Conservation (phyloP, 2,329 filamentous ascomycete genomes). For the Botrytis pseudocinerea region DNA sequence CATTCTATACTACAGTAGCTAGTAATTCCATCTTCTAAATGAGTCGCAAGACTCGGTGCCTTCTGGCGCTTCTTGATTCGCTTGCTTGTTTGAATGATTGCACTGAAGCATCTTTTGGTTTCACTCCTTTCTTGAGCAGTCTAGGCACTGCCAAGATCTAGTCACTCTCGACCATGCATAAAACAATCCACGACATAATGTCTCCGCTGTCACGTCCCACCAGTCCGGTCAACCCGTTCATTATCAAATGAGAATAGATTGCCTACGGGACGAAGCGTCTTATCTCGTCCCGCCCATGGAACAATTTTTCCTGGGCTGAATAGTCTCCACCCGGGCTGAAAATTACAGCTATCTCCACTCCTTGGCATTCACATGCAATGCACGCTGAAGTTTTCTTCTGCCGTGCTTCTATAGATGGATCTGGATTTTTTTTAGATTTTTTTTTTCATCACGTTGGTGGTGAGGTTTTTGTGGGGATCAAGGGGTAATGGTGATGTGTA, state of each 20-base stretch:
- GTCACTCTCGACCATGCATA: neutral
- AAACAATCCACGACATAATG: neutral
- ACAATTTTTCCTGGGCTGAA: neutral
- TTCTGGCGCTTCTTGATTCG: slow-evolving; percentile 9
- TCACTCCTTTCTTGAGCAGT: neutral
- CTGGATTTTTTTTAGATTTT: neutral
- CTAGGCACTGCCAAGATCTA: neutral
- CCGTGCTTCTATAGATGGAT: neutral
- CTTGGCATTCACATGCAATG: slow-evolving; percentile 4
- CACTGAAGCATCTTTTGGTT: neutral
- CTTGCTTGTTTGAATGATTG: neutral
- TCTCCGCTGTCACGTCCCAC: slow-evolving; percentile 13
- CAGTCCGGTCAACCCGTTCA: neutral
- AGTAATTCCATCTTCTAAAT: slow-evolving; percentile 16
- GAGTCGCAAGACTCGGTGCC: slow-evolving; percentile 21
- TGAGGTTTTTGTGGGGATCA: neutral
- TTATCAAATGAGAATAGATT: neutral
- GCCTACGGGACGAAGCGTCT: neutral
- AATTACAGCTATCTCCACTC: neutral
- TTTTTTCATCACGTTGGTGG: neutral
- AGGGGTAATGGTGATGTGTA: neutral
- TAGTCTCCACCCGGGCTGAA: slow-evolving; percentile 1
- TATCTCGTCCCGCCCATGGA: neutral
- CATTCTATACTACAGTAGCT: slow-evolving; percentile 11
- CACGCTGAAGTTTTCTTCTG: slow-evolving; percentile 12